Conservation (phyloP, 1,139 yeast species). For the Candida freyschussii region DNA sequence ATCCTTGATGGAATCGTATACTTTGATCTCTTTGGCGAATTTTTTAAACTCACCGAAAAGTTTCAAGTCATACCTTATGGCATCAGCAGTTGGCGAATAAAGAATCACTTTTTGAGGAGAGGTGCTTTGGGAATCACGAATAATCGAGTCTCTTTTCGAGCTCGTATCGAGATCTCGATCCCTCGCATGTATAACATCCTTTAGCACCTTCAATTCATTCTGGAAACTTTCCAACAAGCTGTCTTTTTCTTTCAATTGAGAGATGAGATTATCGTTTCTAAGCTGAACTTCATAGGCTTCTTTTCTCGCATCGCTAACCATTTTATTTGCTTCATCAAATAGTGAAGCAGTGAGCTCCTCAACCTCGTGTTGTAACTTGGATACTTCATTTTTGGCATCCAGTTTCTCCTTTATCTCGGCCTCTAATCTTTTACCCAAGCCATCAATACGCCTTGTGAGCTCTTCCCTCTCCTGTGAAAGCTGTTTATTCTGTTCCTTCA, state of each 20-base stretch:
- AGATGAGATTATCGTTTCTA: conserved; percentile 47
- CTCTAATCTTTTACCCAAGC: conserved; percentile 30
- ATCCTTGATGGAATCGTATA: conserved; percentile 29
- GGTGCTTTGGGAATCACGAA: not conserved
- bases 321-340: conserved; percentile 74
- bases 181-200: conserved; percentile 47
- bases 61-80: conserved; percentile 55
- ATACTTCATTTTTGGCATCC: conserved; percentile 56
- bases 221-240: conserved; percentile 59
- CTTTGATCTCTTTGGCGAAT: conserved; percentile 30
- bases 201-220: conserved; percentile 66
- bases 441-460: conserved; percentile 32
- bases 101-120: conserved; percentile 16
- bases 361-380: conserved; percentile 60
- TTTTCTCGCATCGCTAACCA: conserved; percentile 69
- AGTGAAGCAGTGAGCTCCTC: conserved; percentile 73
- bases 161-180: conserved; percentile 25
- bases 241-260: conserved; percentile 71
- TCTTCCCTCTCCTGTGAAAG: conserved; percentile 23
- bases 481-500: conserved; percentile 14
- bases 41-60: conserved; percentile 32
- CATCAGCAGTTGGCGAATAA: conserved; percentile 52
- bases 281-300: conserved; percentile 50
- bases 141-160: conserved; percentile 14
- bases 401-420: conserved; percentile 36